Percentiles rank a stretch among this genome's conserved stretches.
Evolutionary conservation across 768 basidiomycete genomes (phyloP).

Genomic region (Crepidotus variabilis): DNA sequence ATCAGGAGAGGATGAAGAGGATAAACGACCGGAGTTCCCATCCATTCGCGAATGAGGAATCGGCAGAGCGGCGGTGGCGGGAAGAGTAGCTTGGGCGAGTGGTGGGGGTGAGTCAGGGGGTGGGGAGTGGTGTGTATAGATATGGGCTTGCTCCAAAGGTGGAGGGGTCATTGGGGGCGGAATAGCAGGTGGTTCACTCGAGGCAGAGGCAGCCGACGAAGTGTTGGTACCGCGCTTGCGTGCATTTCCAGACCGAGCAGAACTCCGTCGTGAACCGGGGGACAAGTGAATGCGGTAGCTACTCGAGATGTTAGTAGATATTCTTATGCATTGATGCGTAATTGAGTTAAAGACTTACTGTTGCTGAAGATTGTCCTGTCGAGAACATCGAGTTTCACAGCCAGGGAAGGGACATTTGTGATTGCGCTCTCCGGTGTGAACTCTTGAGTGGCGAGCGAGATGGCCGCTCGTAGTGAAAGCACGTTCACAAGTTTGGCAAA

Average conservation of each 20-base stretch:
- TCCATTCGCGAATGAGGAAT: constrained; percentile 8
- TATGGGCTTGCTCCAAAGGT: constrained; percentile 40
- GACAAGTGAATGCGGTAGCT: constrained; percentile 83
- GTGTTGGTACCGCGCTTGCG: constrained; percentile 28
- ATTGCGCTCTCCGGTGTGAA: constrained; percentile 90
- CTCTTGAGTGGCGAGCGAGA: constrained; percentile 81
- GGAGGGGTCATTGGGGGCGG: constrained; percentile 38
- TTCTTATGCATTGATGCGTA: not conserved
- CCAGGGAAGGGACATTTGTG: constrained; percentile 95
- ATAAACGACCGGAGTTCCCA: constrained; percentile 10
- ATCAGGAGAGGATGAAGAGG: constrained; percentile 43
- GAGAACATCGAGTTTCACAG: constrained; percentile 85
- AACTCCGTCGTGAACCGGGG: constrained; percentile 70
- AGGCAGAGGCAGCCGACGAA: constrained; percentile 4
- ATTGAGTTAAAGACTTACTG: constrained; percentile 37
- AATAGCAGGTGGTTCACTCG: constrained; percentile 15
- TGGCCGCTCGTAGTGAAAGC: constrained; percentile 89
- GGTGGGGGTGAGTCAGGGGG: constrained; percentile 57
- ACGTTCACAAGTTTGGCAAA: constrained; percentile 71
- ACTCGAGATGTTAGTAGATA: constrained; percentile 1
- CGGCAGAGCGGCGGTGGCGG: constrained; percentile 30
- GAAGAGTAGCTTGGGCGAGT: constrained; percentile 47
- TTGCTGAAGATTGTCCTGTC: constrained; percentile 82
- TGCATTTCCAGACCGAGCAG: constrained; percentile 56
- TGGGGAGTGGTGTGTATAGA: constrained; percentile 32